These are phyloP conservation scores for Ogataea wickerhamii DNA, from an alignment of 805 yeast genomes.

Conservation along the genomic window DNA sequence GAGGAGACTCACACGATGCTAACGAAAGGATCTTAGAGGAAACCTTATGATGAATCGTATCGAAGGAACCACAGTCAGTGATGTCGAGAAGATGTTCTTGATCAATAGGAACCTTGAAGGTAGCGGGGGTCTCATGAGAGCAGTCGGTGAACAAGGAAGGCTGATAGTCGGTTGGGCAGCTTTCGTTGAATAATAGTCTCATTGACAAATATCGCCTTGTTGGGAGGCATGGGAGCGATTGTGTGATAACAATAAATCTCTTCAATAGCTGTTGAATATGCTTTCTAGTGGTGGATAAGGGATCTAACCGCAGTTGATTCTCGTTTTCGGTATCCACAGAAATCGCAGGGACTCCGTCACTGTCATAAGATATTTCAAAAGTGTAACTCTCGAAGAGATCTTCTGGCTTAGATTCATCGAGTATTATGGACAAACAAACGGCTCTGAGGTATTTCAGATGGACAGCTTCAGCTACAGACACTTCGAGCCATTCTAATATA, in stretches of 20 bases:
- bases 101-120: slow-evolving; percentile 33
- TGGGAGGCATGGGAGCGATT: slow-evolving; percentile 51
- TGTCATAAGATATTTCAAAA: slow-evolving; percentile 43
- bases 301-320: slow-evolving; percentile 10
- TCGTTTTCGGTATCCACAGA: slow-evolving; percentile 23
- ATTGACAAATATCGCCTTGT: slow-evolving; percentile 43
- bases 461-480: slow-evolving; percentile 45
- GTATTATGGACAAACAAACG: slow-evolving; percentile 43
- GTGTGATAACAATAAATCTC: slow-evolving; percentile 50
- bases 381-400: slow-evolving; percentile 48
- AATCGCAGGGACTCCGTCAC: slow-evolving; percentile 20
- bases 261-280: slow-evolving; percentile 48
- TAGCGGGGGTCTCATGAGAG: slow-evolving; percentile 35
- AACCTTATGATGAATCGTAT: slow-evolving; percentile 22
- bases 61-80: slow-evolving; percentile 23
- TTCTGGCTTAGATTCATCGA: slow-evolving; percentile 40
- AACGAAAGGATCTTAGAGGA: slow-evolving; percentile 29
- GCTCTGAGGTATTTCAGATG: slow-evolving; percentile 40
- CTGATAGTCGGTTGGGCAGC: slow-evolving; percentile 45
- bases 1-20: slow-evolving; percentile 23
- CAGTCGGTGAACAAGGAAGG: slow-evolving; percentile 41
- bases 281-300: slow-evolving; percentile 38
- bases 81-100: slow-evolving; percentile 14
- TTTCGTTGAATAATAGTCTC: slow-evolving; percentile 47
- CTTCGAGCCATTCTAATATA: slow-evolving; percentile 52